phyloP scores from a whole-genome alignment of 148 eudicot species.

The Chenopodium berlandieri region DNA sequence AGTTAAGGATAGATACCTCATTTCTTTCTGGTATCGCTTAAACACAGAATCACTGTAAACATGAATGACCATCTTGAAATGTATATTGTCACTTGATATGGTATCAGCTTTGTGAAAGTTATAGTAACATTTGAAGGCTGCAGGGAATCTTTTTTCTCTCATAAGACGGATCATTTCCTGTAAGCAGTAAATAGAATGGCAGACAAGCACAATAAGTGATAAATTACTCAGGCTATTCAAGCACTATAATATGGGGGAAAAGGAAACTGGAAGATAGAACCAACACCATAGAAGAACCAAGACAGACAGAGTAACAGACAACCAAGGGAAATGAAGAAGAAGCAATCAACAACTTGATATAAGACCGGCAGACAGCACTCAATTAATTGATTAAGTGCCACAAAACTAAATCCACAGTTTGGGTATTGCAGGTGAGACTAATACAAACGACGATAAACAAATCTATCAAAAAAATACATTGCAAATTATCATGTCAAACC shows the following conservation, averaged over 20 bases:
- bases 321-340: neutral
- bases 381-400: neutral
- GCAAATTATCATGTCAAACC: slow-evolving; percentile 35
- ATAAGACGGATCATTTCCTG: slow-evolving; percentile 93
- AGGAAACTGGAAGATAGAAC: neutral
- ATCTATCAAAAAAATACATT: neutral
- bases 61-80: slow-evolving; percentile 89
- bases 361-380: neutral
- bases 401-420: neutral
- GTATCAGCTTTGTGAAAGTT: slow-evolving; percentile 65
- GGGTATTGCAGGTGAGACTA: too few species aligned
- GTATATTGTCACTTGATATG: slow-evolving; percentile 52
- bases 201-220: neutral
- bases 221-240: neutral
- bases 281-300: neutral
- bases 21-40: slow-evolving; percentile 88
- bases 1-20: slow-evolving; percentile 52
- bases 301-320: neutral
- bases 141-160: slow-evolving; percentile 70
- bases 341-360: neutral
- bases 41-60: slow-evolving; percentile 79
- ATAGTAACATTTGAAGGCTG: slow-evolving; percentile 78
- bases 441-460: neutral
- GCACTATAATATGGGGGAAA: neutral
- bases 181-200: neutral